phyloP scores from a whole-genome alignment of 179 eudicot genomes.

The Corrigiola litoralis region DNA sequence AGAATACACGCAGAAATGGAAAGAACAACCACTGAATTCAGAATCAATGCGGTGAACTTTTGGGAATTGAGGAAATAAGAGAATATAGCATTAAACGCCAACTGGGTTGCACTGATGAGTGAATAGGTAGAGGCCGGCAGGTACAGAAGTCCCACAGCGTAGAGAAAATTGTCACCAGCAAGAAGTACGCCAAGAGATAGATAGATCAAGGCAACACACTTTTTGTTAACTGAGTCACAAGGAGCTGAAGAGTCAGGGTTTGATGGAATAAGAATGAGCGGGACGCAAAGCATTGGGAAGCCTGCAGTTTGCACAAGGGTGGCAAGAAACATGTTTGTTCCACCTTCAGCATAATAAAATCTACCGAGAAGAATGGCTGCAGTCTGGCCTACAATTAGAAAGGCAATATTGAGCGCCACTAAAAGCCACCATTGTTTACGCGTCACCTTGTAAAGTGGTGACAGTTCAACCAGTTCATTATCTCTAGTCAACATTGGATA shows the following conservation, averaged over 20 bases:
- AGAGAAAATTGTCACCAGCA: constrained; percentile 70
- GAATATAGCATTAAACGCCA: constrained; percentile 63
- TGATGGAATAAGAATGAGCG: constrained; percentile 50
- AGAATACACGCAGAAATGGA: constrained; percentile 62
- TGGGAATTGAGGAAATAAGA: constrained; percentile 70
- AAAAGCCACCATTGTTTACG: constrained; percentile 69
- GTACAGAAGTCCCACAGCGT: constrained; percentile 60
- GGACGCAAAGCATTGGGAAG: constrained; percentile 66
- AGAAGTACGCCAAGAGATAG: constrained; percentile 54
- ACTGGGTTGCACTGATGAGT: constrained; percentile 71
- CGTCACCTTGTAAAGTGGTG: constrained; percentile 34
- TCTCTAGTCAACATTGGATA: constrained; percentile 27
- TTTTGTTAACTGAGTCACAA: constrained; percentile 23
- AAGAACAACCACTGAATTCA: constrained; percentile 66
- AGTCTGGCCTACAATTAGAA: constrained; percentile 68
- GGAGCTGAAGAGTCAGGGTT: constrained; percentile 20
- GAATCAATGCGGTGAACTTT: constrained; percentile 58
- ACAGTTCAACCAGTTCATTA: constrained; percentile 14
- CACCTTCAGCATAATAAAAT: constrained; percentile 77
- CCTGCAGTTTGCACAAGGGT: constrained; percentile 80
- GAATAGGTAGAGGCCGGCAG: constrained; percentile 80
- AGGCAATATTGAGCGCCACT: constrained; percentile 50
- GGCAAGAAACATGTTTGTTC: constrained; percentile 70
- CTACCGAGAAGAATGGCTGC: constrained; percentile 68
- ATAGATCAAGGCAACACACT: constrained; percentile 36